Conservation (phyloP, 2,329 filamentous ascomycete species). For the Chaetomium globosum region DNA sequence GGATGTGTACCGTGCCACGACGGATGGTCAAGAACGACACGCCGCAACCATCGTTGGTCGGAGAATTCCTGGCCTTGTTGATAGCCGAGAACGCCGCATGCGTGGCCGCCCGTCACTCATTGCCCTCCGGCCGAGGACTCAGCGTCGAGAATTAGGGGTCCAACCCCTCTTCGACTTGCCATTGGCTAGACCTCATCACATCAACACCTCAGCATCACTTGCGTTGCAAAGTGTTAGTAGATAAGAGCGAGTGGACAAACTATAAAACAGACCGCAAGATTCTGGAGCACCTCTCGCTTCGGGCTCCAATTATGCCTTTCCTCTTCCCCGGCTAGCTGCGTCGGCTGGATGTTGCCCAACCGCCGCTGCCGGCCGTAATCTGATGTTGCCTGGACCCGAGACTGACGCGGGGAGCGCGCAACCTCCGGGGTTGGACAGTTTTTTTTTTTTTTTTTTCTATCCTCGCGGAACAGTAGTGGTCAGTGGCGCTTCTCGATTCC, state of each 20-base stretch:
- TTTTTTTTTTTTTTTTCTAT: background rate
- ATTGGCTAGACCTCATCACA: background rate
- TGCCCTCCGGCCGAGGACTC: constrained; percentile 4
- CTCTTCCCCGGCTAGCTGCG: background rate
- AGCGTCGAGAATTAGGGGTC: background rate
- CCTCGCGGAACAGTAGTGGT: background rate
- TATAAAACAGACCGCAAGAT: background rate
- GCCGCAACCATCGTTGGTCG: background rate
- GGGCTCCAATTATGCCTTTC: background rate
- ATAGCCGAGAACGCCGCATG: constrained; percentile 1
- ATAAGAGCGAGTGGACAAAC: background rate
- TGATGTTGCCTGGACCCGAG: constrained; percentile 10
- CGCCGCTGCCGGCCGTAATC: constrained; percentile 17
- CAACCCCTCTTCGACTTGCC: background rate
- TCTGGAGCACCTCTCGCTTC: background rate
- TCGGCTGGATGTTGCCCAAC: background rate
- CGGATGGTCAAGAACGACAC: too few species aligned
- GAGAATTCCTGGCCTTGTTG: background rate
- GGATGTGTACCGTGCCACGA: background rate
- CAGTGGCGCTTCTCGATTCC: background rate
- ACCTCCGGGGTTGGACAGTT: background rate
- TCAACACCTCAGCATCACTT: background rate
- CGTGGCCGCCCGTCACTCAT: constrained; percentile 10
- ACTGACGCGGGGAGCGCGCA: background rate
- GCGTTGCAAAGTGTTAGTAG: background rate